phyloP scores from a whole-genome alignment of 169 alveolate species.

The Miamiensis avidus region DNA sequence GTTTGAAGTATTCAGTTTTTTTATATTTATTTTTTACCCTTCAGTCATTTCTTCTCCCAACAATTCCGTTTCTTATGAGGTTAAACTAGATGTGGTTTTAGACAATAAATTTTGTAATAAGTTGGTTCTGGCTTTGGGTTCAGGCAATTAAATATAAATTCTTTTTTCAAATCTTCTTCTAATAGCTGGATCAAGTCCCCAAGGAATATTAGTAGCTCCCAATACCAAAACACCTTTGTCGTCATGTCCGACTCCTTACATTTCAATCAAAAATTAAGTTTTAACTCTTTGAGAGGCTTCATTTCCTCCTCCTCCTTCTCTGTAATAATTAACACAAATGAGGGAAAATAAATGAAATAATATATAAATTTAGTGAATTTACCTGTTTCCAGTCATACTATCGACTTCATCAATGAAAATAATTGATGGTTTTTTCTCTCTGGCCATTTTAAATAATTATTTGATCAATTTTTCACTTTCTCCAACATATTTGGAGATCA shows the following conservation, averaged over 20 bases:
- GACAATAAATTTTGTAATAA: conserved; percentile 61
- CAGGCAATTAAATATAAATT: conserved; percentile 98
- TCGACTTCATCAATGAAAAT: conserved; percentile 99
- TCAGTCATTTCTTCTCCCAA: conserved; percentile 72
- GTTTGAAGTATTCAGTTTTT: not conserved
- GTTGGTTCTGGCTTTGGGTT: conserved; percentile 89
- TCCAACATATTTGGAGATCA: conserved; percentile 98
- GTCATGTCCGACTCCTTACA: conserved; percentile 94
- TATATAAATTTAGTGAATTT: conserved; percentile 51
- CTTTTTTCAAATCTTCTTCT: conserved; percentile 95
- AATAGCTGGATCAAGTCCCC: conserved; percentile 99
- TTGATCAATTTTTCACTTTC: conserved; percentile 97
- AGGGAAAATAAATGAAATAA: conserved; percentile 56
- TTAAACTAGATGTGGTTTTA: conserved; percentile 79
- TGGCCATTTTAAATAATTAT: conserved; percentile 95
- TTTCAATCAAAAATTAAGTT: conserved; percentile 98
- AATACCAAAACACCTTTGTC: conserved; percentile 89
- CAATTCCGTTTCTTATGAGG: conserved; percentile 60
- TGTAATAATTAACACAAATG: conserved; percentile 50
- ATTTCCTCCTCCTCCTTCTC: conserved; percentile 93
- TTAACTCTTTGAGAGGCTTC: conserved; percentile 98
- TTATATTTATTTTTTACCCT: conserved; percentile 51
- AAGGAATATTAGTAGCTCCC: conserved; percentile 95
- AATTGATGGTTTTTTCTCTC: conserved; percentile 95
- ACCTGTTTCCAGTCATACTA: conserved; percentile 94